Base-by-base conservation (phyloP, 352 stramenopile species). In the Globisporangium polare region DNA sequence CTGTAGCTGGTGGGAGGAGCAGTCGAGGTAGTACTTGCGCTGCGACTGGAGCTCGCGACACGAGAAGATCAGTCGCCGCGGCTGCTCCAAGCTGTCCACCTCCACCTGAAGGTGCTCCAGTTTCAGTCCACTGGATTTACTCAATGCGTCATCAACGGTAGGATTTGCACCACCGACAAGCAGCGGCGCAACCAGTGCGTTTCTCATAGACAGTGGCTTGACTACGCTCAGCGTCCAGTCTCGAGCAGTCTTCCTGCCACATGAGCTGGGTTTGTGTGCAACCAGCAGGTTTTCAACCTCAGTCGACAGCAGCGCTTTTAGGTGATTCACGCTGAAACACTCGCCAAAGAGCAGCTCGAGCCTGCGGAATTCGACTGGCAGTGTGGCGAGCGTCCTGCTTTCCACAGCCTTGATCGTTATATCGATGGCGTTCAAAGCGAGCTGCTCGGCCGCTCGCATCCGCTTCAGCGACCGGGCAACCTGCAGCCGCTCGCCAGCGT, bases 31-130 rank as follows among this genome's bases (percentile, higher is more conserved):
- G 33, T 86, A 88, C 24, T 58, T 64, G 2, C 71, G 73, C 12
- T 71, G 77, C 5, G 77, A 73, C 26, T 88, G 71, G 1, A 77
- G 51, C 43, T 90, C 75, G 27, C 68, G 66, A 27, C 67, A 86
- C 2, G 77, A 88, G 50, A 88, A 88, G 43, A 82, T 66, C 2
- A 90, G 62, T 3, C 77, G 68, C 2, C 65, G 64, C 22, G 81
- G 75, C 8, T 70, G 63, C 15, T 67, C 49, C 24, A 78, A 58
- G 35, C 75, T 41, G 37, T 90, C 75, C 1, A 83, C 53, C 41
- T 86, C 69, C 13, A 87, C 60, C 4, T 75, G 73, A 10, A 90
- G 9, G 1, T 71, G 69, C 41, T 74, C 35, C 20, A 78, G 33
- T n/a, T 46, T 39, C 62, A 67, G 49, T 33, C 31, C 24, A 41